Base-by-base conservation (phyloP, 2,329 filamentous ascomycete genomes). In the Thelonectria rubi region DNA sequence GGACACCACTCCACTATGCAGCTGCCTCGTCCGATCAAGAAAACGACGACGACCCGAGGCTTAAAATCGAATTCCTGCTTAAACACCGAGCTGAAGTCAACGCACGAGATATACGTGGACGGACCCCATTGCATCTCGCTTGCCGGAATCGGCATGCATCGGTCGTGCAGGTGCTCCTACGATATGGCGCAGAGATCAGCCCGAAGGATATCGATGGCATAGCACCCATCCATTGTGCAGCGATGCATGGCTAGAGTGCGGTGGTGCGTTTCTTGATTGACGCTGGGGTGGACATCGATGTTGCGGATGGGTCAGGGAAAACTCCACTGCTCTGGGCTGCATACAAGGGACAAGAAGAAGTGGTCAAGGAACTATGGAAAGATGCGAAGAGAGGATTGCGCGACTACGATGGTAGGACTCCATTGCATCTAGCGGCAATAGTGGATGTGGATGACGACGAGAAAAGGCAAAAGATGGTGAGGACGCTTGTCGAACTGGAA, bases 51-150 rank as follows among this genome's bases (percentile, higher is more conserved):
- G n/a, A n/a, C n/a, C n/a, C n/a, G n/a, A n/a, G n/a, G n/a, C n/a
- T n/a, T n/a, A n/a, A n/a, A 1, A 18, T 51, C 6, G 4, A 11
- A 43, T 39, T 20, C 15, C 54, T 66, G 11, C 21, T 65, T 11
- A 11, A 47, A 12, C 7, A 24, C 5, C 50, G 39, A 32, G 63
- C 58, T 8, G 51, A 69, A 34, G 49, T 54, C 26, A 63, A 65
- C 34, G 46, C 58, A 0, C 42, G 20, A 50, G 66, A 71, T 24
- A 18, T 65, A 15, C 39, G n/a, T 18, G 69, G 50, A 37, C 63
- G 63, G 46, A 71, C 70, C n/a, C 69, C 71, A 14, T 55, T 73
- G 34, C 68, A 73, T 61, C 69, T 69, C 55, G 67, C 65, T 37
- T 50, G 58, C 63, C 3, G 20, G 26, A 24, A 7, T 7, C 24